Evolutionary conservation across 1,284 basidiomycete species (phyloP).

Genomic region (Cronartium quercuum): DNA sequence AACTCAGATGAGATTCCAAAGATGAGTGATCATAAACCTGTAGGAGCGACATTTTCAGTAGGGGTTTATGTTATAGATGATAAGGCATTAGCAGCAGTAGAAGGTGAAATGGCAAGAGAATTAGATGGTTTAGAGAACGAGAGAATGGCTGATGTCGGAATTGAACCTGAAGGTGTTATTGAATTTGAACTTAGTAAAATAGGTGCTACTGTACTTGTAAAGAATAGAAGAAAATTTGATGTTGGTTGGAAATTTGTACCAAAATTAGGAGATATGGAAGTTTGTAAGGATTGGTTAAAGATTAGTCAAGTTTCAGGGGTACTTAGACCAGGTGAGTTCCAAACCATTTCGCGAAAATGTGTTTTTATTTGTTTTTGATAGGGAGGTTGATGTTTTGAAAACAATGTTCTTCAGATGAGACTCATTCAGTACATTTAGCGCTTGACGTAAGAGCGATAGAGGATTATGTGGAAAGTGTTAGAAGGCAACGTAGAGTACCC

Average conservation of each 20-base stretch:
- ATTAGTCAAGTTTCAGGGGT: conserved; percentile 25
- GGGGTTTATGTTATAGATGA: conserved; percentile 8
- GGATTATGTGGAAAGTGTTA: not conserved
- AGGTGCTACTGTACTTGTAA: conserved; percentile 2
- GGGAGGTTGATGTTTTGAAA: too few species aligned
- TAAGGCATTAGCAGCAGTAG: not conserved
- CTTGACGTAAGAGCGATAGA: not conserved
- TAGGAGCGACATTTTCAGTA: conserved; percentile 1
- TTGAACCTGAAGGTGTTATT: conserved; percentile 7
- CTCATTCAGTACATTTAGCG: not conserved
- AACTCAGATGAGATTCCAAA: conserved; percentile 3
- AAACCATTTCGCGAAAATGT: not conserved
- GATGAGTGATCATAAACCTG: conserved; percentile 38
- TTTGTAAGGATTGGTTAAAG: conserved; percentile 33
- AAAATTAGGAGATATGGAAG: conserved; percentile 18
- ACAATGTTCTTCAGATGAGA: too few species aligned
- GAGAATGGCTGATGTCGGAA: conserved; percentile 10
- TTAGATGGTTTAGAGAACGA: conserved; percentile 35
- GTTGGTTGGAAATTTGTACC: conserved; percentile 30
- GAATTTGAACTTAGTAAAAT: not conserved
- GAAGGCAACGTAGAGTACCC: not conserved
- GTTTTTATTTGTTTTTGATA: not conserved
- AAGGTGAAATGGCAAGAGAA: conserved; percentile 23
- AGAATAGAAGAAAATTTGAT: conserved; percentile 18
- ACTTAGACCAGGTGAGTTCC: conserved; percentile 10